Conservation (phyloP, 1,284 basidiomycete genomes). For the Peniophora sp. region DNA sequence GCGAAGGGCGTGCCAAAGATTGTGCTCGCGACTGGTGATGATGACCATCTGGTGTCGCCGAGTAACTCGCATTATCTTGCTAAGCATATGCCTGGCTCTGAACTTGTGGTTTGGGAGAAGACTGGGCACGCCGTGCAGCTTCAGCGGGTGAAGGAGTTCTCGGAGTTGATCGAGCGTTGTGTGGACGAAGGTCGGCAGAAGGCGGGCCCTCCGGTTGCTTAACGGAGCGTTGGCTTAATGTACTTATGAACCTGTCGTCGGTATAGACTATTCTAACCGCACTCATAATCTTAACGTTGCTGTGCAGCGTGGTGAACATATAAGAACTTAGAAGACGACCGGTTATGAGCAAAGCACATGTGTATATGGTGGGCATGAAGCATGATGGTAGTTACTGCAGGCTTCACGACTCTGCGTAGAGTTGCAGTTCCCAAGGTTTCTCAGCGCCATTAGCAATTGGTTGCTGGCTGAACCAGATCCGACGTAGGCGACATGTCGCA, state of each 20-base stretch:
- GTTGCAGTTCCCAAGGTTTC: slow-evolving; percentile 66
- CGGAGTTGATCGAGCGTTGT: slow-evolving; percentile 48
- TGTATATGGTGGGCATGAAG: no score
- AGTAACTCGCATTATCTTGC: slow-evolving; percentile 52
- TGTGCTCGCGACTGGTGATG: slow-evolving; percentile 66
- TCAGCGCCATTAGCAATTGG: slow-evolving; percentile 36
- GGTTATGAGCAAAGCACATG: no score
- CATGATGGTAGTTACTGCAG: no score
- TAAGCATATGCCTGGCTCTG: slow-evolving; percentile 59
- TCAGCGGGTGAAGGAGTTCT: slow-evolving; percentile 48
- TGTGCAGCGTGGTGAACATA: no score
- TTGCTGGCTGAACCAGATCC: slow-evolving; percentile 69
- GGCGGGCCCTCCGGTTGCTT: not conserved
- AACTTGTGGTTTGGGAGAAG: slow-evolving; percentile 53
- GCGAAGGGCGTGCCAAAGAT: slow-evolving; percentile 53
- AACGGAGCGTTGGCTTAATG: no score
- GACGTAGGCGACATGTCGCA: slow-evolving; percentile 70
- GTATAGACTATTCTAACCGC: no score
- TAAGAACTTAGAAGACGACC: no score
- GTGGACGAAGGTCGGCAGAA: slow-evolving; percentile 43
- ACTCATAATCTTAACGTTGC: no score
- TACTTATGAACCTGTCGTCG: no score
- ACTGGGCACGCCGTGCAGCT: slow-evolving; percentile 64
- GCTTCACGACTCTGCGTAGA: slow-evolving; percentile 22
- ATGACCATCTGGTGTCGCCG: slow-evolving; percentile 61